Evolutionary conservation across 495 filamentous ascomycete species (phyloP), one percentile per base, ranked within the genome.

Genomic region (Lepidopterella palustris): DNA sequence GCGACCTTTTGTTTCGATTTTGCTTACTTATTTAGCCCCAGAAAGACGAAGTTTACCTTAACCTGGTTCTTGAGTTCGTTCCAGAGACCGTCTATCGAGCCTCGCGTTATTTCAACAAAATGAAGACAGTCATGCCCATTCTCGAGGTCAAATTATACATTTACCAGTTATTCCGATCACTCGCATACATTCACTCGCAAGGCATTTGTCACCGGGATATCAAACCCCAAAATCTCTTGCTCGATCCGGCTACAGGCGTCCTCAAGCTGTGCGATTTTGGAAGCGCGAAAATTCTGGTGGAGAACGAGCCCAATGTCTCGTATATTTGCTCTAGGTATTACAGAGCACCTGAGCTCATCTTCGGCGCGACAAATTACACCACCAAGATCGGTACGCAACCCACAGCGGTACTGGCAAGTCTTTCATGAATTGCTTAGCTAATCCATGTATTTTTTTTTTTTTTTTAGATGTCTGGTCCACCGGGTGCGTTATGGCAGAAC

Each of bases 291-390:
- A 99, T 99, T 53, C 76, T 99, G 60, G 92, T 99, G 28, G 92
- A 96, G 74, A 97, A 99, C 65, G 93, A 99, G 78, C 93, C 93
- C 2, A 99, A 99, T 68, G 93, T 99, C 32, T 99, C 93, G 27
- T 99, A 99, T 78, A 99, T 99, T 69, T 99, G 93, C 79, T 99
- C 93, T 48, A 87, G 95, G 52, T 99, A 99, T 78, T 99, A 99
- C 79, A 84, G 93, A 67, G 93, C 93, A 31, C 93, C 93, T 3
- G 93, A 99, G 77, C 80, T 98, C 75, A 97, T 99, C 69, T 99
- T 99, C 70, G 95, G 93, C 56, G 93, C 93, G 11, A 97, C 95
- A 31, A 99, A 99, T 72, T 99, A 99, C 79, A 97, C 95, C 49
- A 97, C 93, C 64, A 99, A 98, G 78, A 99, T 99, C 73, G 93